phyloP scores from a whole-genome alignment of 2,329 filamentous ascomycete species.

The Hymenoscyphus linearis region DNA sequence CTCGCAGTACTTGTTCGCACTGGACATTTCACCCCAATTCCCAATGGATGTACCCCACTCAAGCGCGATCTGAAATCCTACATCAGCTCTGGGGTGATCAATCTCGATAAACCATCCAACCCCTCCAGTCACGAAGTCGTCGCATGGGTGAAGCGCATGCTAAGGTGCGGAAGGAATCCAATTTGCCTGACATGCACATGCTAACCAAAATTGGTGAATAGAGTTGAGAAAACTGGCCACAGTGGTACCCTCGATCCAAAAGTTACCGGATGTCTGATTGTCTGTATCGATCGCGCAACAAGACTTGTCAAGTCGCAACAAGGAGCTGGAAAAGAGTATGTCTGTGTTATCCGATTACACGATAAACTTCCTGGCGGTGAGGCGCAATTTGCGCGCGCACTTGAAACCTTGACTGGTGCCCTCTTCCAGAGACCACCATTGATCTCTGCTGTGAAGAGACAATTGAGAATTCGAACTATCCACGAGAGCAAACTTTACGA shows the following conservation, averaged over 20 bases:
- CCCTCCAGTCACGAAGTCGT: slow-evolving; percentile 98
- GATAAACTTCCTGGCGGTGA: slow-evolving; percentile 92
- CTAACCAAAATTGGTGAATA: slow-evolving; percentile 32
- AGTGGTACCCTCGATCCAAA: slow-evolving; percentile 97
- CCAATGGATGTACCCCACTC: slow-evolving; percentile 83
- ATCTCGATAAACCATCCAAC: slow-evolving; percentile 96
- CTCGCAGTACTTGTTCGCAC: slow-evolving; percentile 78
- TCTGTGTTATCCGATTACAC: slow-evolving; percentile 90
- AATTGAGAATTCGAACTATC: slow-evolving; percentile 96
- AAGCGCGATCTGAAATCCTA: slow-evolving; percentile 96
- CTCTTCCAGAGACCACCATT: slow-evolving; percentile 95
- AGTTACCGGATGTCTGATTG: slow-evolving; percentile 92
- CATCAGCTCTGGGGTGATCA: slow-evolving; percentile 95
- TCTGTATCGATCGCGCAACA: slow-evolving; percentile 93
- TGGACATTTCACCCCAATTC: slow-evolving; percentile 94
- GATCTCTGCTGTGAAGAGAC: slow-evolving; percentile 97
- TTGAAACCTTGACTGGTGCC: slow-evolving; percentile 93
- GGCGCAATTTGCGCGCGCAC: slow-evolving; percentile 84
- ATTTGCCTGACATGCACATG: slow-evolving; percentile 11
- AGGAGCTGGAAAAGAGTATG: slow-evolving; percentile 98
- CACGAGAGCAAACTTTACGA: slow-evolving; percentile 95
- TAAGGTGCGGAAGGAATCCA: slow-evolving; percentile 54
- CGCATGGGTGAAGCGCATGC: slow-evolving; percentile 97
- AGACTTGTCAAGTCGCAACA: slow-evolving; percentile 98
- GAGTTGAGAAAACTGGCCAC: slow-evolving; percentile 95